phyloP scores from a whole-genome alignment of 202 grass and related monocot species.

The Tripidium arundinaceum region DNA sequence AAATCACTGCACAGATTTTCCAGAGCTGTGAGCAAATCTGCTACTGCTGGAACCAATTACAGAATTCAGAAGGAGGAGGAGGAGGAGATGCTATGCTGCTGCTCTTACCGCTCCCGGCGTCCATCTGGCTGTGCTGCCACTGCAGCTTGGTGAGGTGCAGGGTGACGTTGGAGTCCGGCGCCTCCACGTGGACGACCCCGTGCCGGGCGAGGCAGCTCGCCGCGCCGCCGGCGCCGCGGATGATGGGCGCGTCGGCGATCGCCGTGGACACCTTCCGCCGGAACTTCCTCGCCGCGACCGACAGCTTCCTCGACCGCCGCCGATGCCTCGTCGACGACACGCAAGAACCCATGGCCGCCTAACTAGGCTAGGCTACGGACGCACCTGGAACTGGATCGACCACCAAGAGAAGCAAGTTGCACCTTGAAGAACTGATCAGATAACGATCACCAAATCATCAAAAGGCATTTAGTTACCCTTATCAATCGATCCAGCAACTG shows the following conservation, averaged over 20 bases:
- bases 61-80: not conserved
- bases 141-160: constrained; percentile 87
- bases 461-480: constrained; percentile 5
- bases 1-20: constrained; percentile 40
- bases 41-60: not conserved
- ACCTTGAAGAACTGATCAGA: constrained; percentile 8
- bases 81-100: too few species aligned
- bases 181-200: constrained; percentile 37
- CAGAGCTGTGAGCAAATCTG: not conserved
- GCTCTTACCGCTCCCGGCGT: constrained; percentile 54
- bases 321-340: constrained; percentile 40
- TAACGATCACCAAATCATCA: not conserved
- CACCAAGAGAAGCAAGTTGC: not conserved
- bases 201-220: constrained; percentile 26
- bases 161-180: constrained; percentile 59
- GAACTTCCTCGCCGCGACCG: constrained; percentile 33
- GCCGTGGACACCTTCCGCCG: constrained; percentile 39
- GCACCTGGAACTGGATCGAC: constrained; percentile 26
- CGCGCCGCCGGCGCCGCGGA: constrained; percentile 13
- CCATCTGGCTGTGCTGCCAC: constrained; percentile 88
- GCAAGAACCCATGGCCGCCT: constrained; percentile 53
- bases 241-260: constrained; percentile 29
- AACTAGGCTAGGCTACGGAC: not conserved
- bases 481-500: not conserved
- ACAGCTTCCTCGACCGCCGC: constrained; percentile 43